Conservation (phyloP, 139 green algal genomes). For the Zygnema cylindricum region DNA sequence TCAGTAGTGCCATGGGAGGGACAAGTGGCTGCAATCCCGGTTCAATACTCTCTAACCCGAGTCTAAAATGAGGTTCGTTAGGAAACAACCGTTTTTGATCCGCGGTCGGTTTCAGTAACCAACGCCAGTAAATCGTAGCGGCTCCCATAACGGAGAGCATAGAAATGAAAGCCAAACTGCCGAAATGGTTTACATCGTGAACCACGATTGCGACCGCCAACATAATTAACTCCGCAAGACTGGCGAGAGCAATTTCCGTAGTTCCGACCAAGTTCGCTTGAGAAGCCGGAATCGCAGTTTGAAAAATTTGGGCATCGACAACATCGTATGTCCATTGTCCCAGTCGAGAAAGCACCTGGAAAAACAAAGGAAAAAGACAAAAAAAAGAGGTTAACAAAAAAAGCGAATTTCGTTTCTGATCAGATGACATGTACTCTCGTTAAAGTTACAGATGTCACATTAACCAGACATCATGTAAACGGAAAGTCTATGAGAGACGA, state of each 20-base stretch:
- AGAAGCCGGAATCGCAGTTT: constrained; percentile 55
- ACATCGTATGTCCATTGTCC: constrained; percentile 63
- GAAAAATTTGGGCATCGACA: constrained; percentile 64
- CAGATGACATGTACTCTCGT: too few species aligned
- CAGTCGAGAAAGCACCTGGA: constrained; percentile 58
- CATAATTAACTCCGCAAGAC: constrained; percentile 62
- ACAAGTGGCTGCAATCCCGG: background rate
- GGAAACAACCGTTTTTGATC: constrained; percentile 41
- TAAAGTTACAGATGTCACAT: too few species aligned
- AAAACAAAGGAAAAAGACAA: constrained; percentile 2
- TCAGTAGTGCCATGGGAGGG: too few species aligned
- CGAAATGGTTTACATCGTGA: constrained; percentile 43
- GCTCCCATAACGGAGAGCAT: constrained; percentile 29
- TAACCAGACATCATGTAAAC: too few species aligned
- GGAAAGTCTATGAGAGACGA: too few species aligned
- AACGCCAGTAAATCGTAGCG: constrained; percentile 45
- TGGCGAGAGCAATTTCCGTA: constrained; percentile 62
- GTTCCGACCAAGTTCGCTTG: constrained; percentile 60
- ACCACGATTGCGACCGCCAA: constrained; percentile 52
- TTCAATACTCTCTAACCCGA: background rate
- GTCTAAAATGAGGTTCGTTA: constrained; percentile 16
- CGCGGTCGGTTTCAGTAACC: constrained; percentile 4
- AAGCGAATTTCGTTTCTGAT: too few species aligned
- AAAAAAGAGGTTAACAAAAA: constrained; percentile 26
- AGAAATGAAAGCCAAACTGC: constrained; percentile 38